Evolutionary conservation across 106 monocot genomes (phyloP), one percentile per base, ranked within the genome.

Genomic region (Allium fistulosum): DNA sequence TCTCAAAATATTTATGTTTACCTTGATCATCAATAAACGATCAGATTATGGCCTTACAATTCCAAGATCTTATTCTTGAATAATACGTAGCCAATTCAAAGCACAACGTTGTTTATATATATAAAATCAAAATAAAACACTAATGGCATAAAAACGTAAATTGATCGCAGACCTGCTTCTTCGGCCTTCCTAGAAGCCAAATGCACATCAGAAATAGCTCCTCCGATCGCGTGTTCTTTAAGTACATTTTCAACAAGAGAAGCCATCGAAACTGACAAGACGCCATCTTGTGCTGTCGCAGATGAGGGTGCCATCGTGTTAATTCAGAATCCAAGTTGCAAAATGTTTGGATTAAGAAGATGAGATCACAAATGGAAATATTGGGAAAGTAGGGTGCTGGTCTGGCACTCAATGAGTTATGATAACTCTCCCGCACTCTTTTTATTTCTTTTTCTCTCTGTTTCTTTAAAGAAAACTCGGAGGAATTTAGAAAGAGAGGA

Each of bases 121-220:
- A 37, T 37, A 37, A 22, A 37, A 37, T 37, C 37, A 37, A 37
- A 37, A 37, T 37, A 37, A 37, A 37, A 37, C 37, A 4, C 5
- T 37, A 37, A 37, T 37, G 37, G 37, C 2, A 37, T 2, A 2
- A 37, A 37, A 37, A 37, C 37, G 37, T 5, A 37, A 37, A 37
- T 5, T 37, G 37, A 37, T 37, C 37, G 5, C 37, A 37, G 64
- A 92, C 97, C 97, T 52, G 86, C 72, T 77, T 90, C 92, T 75
- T 87, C 84, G 4, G 97, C 78, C 77, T 82, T 89, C 72, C 97
- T 83, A 28, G 92, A 99, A 46, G 89, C 92, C 78, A 99, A 69
- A 72, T 87, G 89, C 62, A 68, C 45, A 50, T 99, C 92, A 57
- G 86, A 79, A 27, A 87, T 80, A 57, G 80, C 71, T 51, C 69